Base-by-base conservation (phyloP, 2,329 filamentous ascomycete genomes). In the Helminthosporium solani region DNA sequence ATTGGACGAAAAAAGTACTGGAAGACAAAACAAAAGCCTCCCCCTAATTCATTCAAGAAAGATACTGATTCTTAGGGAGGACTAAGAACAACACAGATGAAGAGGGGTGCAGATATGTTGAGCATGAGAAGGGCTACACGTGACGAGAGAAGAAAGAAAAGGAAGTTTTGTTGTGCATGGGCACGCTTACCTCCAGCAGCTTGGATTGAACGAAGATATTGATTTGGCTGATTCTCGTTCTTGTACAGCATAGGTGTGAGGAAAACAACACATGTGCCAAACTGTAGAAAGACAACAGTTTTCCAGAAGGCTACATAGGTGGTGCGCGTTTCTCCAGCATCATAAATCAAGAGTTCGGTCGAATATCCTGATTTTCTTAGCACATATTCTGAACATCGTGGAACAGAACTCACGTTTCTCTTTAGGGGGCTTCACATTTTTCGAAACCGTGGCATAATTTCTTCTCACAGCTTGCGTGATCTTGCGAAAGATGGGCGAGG, bases 221-320 rank as follows among this genome's bases (percentile, higher is more conserved):
- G 52, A 46, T 67, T 54, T 16, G 66, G 63, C 35, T 68, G 61
- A 15, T 69, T 64, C 16, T 63, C 52, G n/a, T 68, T 66, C 8
- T 61, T 54, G 52, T 64, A 68, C 1, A 68, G 46, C 0, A 57
- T 52, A 7, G 68, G 68, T 5, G 65, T 64, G 21, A 67, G 50
- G 23, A 66, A 65, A 3, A 66, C 54, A 3, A 58, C 53, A 2
- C 60, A 59, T 3, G 61, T 60, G 16, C 63, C 64, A 21, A 69
- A 70, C 23, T 70, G 61, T 20, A 70, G 51, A 23, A 71, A 28
- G 3, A 64, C 63, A 34, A 63, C 60, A 20, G 63, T 61, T 51
- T 71, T 71, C 61, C 64, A 68, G 42, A 69, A 68, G 15, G 57
- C 56, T 14, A 71, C 61, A 53, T 57, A 70, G 3, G 64, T 57